Evolutionary conservation across 352 stramenopile genomes (phyloP).

Genomic region (Thraustotheca clavata): DNA sequence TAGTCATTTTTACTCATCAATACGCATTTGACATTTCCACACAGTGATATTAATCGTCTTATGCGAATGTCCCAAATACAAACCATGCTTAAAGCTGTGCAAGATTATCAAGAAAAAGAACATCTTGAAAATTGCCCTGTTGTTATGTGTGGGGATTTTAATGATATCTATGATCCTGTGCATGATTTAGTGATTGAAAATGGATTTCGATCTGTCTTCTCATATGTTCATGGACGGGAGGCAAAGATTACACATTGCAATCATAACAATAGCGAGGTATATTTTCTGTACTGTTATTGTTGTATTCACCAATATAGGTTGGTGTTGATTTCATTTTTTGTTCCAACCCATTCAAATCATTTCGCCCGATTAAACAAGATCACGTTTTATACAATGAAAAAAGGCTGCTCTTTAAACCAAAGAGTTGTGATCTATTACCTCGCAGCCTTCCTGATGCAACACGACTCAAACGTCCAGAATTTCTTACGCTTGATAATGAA

Average conservation of each 20-base stretch:
- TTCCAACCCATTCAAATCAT: conserved; percentile 6
- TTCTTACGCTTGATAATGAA: background rate
- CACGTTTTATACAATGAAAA: background rate
- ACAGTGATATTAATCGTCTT: conserved; percentile 69
- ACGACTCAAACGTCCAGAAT: conserved; percentile 65
- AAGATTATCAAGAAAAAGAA: conserved; percentile 53
- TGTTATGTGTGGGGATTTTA: conserved; percentile 82
- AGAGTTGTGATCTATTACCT: conserved; percentile 51
- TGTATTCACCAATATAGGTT: conserved; percentile 25
- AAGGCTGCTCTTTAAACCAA: conserved; percentile 45
- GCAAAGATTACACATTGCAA: conserved; percentile 82
- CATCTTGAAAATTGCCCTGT: conserved; percentile 61
- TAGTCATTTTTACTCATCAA: conserved; percentile 78
- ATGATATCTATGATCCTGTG: conserved; percentile 78
- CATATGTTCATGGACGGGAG: conserved; percentile 61
- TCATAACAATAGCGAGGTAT: conserved; percentile 73
- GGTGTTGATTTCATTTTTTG: conserved; percentile 81
- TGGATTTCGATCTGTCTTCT: conserved; percentile 68
- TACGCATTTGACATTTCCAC: conserved; percentile 78
- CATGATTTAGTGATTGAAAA: conserved; percentile 64
- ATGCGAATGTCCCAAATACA: conserved; percentile 76
- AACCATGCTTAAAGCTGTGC: conserved; percentile 56
- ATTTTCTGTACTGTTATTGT: background rate
- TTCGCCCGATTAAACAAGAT: background rate
- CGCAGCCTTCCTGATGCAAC: conserved; percentile 49